Conservation (phyloP, 352 stramenopile species). For the Pythium aquatile region DNA sequence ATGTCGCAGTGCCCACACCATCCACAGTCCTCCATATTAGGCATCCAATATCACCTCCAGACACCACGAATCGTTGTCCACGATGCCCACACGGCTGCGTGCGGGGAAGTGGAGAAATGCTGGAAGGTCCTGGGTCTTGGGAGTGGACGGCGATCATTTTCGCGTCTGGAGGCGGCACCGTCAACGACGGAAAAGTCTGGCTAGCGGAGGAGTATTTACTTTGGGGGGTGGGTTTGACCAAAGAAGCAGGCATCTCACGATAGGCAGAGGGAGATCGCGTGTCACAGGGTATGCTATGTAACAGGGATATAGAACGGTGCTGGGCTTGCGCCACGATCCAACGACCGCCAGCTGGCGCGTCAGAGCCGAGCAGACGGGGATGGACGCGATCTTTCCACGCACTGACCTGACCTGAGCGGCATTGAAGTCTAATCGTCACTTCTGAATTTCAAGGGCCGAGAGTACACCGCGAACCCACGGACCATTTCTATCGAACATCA, state of each 20-base stretch:
- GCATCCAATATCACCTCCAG: neutral
- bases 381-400: conserved; percentile 11
- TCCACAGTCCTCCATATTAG: neutral
- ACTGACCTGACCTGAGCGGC: conserved; percentile 2
- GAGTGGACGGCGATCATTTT: neutral
- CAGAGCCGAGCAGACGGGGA: conserved; percentile 11
- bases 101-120: neutral
- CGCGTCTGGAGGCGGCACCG: neutral
- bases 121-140: neutral
- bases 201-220: neutral
- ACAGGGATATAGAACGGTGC: neutral
- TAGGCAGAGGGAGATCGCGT: too few relatives aligned
- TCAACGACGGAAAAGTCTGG: neutral
- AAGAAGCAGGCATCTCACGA: too few relatives aligned
- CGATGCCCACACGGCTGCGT: neutral
- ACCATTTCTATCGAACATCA: conserved; percentile 8
- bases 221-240: neutral
- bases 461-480: neutral
- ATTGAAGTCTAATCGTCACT: conserved; percentile 26
- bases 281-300: neutral
- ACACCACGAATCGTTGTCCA: too few relatives aligned
- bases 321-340: conserved; percentile 10
- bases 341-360: conserved; percentile 14
- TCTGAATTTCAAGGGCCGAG: conserved; percentile 5
- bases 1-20: neutral